Evolutionary conservation across 768 basidiomycete species (phyloP).

Genomic region (Roridomyces roridus): DNA sequence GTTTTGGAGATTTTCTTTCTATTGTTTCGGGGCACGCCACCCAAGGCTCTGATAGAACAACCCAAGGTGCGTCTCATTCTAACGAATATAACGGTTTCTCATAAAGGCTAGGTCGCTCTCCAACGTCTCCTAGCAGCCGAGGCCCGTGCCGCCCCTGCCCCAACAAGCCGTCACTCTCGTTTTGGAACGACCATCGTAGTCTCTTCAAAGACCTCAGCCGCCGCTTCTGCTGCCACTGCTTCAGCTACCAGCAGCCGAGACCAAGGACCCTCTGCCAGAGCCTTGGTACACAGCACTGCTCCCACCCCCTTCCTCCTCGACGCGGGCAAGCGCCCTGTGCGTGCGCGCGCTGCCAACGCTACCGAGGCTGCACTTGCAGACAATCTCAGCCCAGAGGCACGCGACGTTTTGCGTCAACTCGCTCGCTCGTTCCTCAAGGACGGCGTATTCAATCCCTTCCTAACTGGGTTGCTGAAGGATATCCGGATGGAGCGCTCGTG

Average conservation of each 20-base stretch:
- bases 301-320: conserved; percentile 79
- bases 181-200: conserved; percentile 96
- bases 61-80: conserved; percentile 55
- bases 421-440: conserved; percentile 78
- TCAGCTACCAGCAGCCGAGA: conserved; percentile 27
- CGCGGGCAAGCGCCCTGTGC: conserved; percentile 79
- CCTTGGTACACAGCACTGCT: conserved; percentile 29
- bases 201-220: conserved; percentile 62
- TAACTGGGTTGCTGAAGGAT: conserved; percentile 85
- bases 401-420: conserved; percentile 66
- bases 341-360: conserved; percentile 77
- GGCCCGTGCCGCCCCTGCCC: conserved; percentile 59
- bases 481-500: conserved; percentile 93
- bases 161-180: conserved; percentile 86
- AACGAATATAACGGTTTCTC: conserved; percentile 12
- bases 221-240: conserved; percentile 15
- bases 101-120: conserved; percentile 68
- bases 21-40: conserved; percentile 80
- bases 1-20: conserved; percentile 94
- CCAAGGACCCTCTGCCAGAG: conserved; percentile 30
- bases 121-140: conserved; percentile 81
- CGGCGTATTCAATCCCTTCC: conserved; percentile 69
- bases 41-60: conserved; percentile 62
- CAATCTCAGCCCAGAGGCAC: conserved; percentile 70
- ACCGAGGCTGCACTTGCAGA: conserved; percentile 76